These are phyloP conservation scores for Rhynchospora breviuscula DNA, from an alignment of 176 grass and related monocot genomes.

Conservation along the genomic window DNA sequence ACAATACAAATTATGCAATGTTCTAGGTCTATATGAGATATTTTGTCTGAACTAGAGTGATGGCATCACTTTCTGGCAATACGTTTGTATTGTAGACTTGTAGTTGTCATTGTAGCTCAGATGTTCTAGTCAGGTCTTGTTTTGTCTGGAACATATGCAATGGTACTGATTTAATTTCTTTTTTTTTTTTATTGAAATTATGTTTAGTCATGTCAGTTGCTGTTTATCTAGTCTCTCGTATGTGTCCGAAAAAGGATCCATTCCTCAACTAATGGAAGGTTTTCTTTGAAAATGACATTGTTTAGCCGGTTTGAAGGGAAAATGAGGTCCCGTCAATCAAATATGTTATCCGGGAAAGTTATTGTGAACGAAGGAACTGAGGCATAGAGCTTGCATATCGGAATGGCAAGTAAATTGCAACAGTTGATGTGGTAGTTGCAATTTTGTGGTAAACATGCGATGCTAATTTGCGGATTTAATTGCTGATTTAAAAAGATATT, in stretches of 20 bases:
- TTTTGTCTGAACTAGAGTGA: neutral
- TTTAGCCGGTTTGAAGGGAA: neutral
- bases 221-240: neutral
- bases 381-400: neutral
- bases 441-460: neutral
- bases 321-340: neutral
- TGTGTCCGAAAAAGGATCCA: neutral
- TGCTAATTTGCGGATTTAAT: neutral
- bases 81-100: neutral
- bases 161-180: neutral
- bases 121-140: neutral
- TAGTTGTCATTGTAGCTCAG: neutral
- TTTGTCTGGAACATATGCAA: too few relatives aligned
- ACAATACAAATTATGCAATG: slow-evolving; percentile 12
- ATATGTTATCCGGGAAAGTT: neutral
- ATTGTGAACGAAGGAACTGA: neutral
- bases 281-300: neutral
- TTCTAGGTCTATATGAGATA: slow-evolving; percentile 6
- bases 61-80: neutral
- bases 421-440: neutral
- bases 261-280: neutral
- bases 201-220: neutral
- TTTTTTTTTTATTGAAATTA: neutral
- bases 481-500: neutral
- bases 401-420: neutral